phyloP scores from a whole-genome alignment of 306 rosid genomes.

The Cicer pinnatifidum region DNA sequence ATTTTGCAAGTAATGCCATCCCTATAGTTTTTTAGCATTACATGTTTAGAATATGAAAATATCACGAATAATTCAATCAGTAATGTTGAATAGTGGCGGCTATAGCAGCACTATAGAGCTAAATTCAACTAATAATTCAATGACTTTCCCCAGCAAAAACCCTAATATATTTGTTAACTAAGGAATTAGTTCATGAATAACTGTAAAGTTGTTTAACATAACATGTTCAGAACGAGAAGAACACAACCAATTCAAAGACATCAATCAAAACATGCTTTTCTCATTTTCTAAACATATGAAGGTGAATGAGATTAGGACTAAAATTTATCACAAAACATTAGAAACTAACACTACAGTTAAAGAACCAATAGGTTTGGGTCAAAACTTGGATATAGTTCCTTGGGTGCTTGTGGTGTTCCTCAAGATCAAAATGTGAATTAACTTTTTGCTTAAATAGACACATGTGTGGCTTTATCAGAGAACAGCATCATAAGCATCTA shows the following conservation, averaged over 20 bases:
- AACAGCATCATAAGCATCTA: background rate
- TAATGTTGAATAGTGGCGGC: too few relatives aligned
- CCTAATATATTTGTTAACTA: background rate
- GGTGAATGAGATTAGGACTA: background rate
- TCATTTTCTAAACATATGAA: background rate
- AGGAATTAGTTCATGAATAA: background rate
- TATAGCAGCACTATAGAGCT: too few relatives aligned
- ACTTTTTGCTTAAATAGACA: background rate
- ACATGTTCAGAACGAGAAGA: background rate
- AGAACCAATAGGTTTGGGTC: background rate
- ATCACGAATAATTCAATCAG: background rate
- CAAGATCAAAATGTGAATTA: background rate
- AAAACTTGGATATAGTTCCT: constrained; percentile 9
- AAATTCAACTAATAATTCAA: too few relatives aligned
- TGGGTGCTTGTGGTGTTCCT: background rate
- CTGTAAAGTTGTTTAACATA: background rate
- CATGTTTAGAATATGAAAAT: constrained; percentile 2
- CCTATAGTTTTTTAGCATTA: background rate
- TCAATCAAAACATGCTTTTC: background rate
- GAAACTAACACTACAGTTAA: background rate
- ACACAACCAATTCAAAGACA: background rate
- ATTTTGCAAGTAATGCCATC: background rate
- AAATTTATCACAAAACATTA: constrained; percentile 1
- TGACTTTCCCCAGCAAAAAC: background rate
- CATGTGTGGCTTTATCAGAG: background rate